Base-by-base conservation (phyloP, 495 filamentous ascomycete species). In the Xylaria palmicola region DNA sequence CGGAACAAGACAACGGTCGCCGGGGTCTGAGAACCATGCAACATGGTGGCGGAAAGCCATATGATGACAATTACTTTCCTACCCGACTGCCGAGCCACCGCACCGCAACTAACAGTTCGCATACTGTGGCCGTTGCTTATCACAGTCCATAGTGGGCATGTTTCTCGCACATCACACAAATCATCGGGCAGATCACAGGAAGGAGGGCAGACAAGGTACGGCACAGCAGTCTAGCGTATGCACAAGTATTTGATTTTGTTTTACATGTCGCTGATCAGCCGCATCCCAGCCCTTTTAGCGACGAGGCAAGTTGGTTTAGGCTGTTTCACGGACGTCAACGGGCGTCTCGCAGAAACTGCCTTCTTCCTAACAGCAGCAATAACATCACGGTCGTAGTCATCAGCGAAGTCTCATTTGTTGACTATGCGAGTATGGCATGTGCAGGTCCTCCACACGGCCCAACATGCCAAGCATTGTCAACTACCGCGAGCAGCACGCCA, bases 1-100 rank as follows among this genome's bases (percentile, higher is more conserved):
- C 48, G 48, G 27, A 50, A 50, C 17, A 50, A n/a, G 29, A 34
- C 10, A 50, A 34, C 10, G 20, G 17, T 17, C 12, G 29, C 48
- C 34, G 17, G 48, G 48, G 48, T 50, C 12, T 32, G 48, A 20
- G 29, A 50, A 29, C 45, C 17, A 22, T 30, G 26, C 45, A 15
- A 27, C 45, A 48, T 15, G 47, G 24, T 27, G 48, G 27, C 47
- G 47, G 39, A 7, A n/a, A 43, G 13, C 4, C 3, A 32, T 27
- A 29, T 54, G 51, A 56, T 56, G 53, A 56, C 53, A 56, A 56
- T 56, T 56, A 56, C 37, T 44, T 43, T 32, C 27, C 10, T 24
- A 43, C 37, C 53, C 53, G 53, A 56, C 39, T 56, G 53, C 53
- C 53, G 53, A 56, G 39, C 53, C 39, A 13, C 15, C 20, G 27